These are phyloP conservation scores for Eleusine indica DNA, from an alignment of 176 grass and related monocot species.

Conservation along the genomic window DNA sequence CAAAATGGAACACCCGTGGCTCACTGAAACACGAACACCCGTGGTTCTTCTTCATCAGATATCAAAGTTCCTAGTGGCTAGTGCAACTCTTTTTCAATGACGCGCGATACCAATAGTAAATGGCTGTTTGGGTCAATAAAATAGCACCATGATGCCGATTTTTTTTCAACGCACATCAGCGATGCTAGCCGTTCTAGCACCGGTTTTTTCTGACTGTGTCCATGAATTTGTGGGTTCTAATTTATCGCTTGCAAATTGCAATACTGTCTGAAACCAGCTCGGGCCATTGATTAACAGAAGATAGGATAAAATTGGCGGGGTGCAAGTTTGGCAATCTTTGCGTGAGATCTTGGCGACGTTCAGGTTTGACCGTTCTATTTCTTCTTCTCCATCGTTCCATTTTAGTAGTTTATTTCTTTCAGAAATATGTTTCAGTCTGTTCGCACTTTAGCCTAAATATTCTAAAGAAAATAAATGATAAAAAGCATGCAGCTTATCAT, in stretches of 20 bases:
- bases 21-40: background rate
- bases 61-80: too few relatives aligned
- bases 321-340: constrained; percentile 24
- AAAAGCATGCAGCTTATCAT: background rate
- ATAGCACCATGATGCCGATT: background rate
- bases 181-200: background rate
- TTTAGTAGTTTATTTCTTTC: background rate
- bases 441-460: background rate
- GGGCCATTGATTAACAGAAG: too few relatives aligned
- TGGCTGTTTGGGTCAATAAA: background rate
- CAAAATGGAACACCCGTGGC: constrained; percentile 1
- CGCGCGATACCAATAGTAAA: background rate
- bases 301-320: too few relatives aligned
- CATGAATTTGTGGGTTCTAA: background rate
- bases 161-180: background rate
- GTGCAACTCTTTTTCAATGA: background rate
- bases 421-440: background rate
- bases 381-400: background rate
- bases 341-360: constrained; percentile 1
- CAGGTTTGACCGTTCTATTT: constrained; percentile 17
- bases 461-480: background rate
- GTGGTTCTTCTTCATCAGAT: too few relatives aligned
- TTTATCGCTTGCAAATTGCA: background rate
- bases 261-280: constrained; percentile 1
- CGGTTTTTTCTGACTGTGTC: background rate